These are phyloP conservation scores for Yamadazyma jaroonii DNA, from an alignment of 1,139 yeast genomes.

Conservation along the genomic window DNA sequence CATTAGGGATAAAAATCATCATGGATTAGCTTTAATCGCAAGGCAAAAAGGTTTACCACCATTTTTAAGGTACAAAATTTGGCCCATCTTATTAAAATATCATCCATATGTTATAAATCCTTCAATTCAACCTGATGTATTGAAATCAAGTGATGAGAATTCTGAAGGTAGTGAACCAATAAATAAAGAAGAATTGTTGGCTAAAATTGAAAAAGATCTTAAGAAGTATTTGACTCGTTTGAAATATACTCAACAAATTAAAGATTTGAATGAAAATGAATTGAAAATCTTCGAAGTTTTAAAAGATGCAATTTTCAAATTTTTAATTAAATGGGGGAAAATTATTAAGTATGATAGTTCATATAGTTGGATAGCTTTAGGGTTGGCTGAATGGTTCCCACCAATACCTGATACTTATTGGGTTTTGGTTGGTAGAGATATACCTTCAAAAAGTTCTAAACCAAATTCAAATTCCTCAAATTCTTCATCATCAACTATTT, in stretches of 20 bases:
- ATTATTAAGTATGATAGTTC: slow-evolving; percentile 78
- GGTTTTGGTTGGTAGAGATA: slow-evolving; percentile 45
- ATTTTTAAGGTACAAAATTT: slow-evolving; percentile 67
- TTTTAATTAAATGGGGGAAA: slow-evolving; percentile 75
- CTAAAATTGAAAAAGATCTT: slow-evolving; percentile 48
- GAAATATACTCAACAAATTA: slow-evolving; percentile 15
- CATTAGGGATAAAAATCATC: slow-evolving; percentile 52
- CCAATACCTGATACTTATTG: slow-evolving; percentile 47
- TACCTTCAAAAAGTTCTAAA: slow-evolving; percentile 9
- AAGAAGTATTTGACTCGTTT: slow-evolving; percentile 50
- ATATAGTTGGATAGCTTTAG: slow-evolving; percentile 82
- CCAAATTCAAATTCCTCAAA: neutral
- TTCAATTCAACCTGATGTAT: slow-evolving; percentile 56
- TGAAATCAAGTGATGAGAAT: neutral
- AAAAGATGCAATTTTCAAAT: slow-evolving; percentile 60
- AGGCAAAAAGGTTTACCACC: slow-evolving; percentile 88
- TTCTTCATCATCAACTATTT: neutral
- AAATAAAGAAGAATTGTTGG: slow-evolving; percentile 24
- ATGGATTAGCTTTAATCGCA: slow-evolving; percentile 75
- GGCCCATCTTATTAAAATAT: slow-evolving; percentile 79
- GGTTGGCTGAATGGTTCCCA: slow-evolving; percentile 88
- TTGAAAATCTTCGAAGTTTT: slow-evolving; percentile 53
- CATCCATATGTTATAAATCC: slow-evolving; percentile 87
- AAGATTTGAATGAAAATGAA: slow-evolving; percentile 34
- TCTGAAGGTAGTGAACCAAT: neutral